A percentile compares a stretch with the other conserved stretches of the same genome.
Conservation (phyloP, 352 stramenopile genomes). For the Phytophthora pluvialis region DNA sequence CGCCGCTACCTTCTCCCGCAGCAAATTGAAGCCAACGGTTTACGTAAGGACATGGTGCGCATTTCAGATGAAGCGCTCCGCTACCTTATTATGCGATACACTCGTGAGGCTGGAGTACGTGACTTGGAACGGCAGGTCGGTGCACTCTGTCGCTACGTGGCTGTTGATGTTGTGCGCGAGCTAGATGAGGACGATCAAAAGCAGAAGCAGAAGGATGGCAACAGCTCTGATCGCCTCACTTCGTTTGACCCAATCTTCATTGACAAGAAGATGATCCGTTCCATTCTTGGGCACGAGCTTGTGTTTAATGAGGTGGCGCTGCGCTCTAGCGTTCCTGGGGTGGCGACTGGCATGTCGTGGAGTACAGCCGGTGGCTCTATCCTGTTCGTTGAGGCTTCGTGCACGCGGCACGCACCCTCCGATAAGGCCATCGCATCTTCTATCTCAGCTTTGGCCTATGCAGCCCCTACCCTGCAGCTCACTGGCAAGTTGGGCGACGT, state of each 20-base stretch:
- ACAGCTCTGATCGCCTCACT: constrained; percentile 21
- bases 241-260: constrained; percentile 51
- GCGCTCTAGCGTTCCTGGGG: constrained; percentile 64
- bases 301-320: constrained; percentile 82
- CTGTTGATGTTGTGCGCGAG: constrained; percentile 72
- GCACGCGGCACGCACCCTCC: constrained; percentile 45
- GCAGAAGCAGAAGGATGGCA: constrained; percentile 19
- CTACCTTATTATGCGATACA: constrained; percentile 84
- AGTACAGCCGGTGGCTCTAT: constrained; percentile 81
- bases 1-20: constrained; percentile 79
- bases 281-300: constrained; percentile 71
- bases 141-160: constrained; percentile 76
- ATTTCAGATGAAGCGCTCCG: constrained; percentile 69
- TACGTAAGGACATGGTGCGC: constrained; percentile 51
- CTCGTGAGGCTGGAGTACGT: constrained; percentile 86
- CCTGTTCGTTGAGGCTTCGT: constrained; percentile 88
- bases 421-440: constrained; percentile 18
- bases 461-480: constrained; percentile 56
- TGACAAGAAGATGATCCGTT: constrained; percentile 57
- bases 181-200: constrained; percentile 34
- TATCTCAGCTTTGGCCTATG: constrained; percentile 23
- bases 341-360: constrained; percentile 89
- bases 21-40: constrained; percentile 77
- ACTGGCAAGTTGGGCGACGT: constrained; percentile 85
- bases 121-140: constrained; percentile 83